These are phyloP conservation scores for Ophiocordyceps australis DNA, from an alignment of 2,329 filamentous ascomycete genomes.

Conservation along the genomic window DNA sequence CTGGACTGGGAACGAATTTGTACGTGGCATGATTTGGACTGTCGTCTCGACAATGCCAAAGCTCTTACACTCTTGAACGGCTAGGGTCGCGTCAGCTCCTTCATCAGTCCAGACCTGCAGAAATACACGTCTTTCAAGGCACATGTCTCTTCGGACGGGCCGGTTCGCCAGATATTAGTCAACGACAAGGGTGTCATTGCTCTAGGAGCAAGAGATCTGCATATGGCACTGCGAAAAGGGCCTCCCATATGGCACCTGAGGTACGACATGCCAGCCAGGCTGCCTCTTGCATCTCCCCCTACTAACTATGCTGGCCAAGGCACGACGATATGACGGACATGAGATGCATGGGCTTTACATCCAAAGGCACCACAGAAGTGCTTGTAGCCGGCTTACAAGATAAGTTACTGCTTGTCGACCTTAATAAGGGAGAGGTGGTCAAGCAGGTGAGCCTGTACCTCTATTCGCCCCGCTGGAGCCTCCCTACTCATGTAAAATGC, in stretches of 20 bases:
- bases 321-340: constrained; percentile 68
- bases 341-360: constrained; percentile 89
- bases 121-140: constrained; percentile 82
- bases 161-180: constrained; percentile 75
- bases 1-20: constrained; percentile 85
- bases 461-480: too few species aligned
- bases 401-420: constrained; percentile 62
- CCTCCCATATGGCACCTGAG: constrained; percentile 76
- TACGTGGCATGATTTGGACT: constrained; percentile 27
- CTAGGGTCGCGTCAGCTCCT: constrained; percentile 76
- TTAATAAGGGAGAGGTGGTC: constrained; percentile 51
- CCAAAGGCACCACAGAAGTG: constrained; percentile 66
- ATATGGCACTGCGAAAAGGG: constrained; percentile 74
- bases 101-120: constrained; percentile 70
- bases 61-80: too few species aligned
- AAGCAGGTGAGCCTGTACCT: constrained; percentile 40
- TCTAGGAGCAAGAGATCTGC: constrained; percentile 67
- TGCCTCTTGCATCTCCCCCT: too few species aligned
- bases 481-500: too few species aligned
- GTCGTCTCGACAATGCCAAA: too few species aligned
- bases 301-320: too few species aligned
- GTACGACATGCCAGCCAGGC: constrained; percentile 23
- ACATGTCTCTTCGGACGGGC: constrained; percentile 54
- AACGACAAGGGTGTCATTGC: constrained; percentile 81
- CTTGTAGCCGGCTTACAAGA: constrained; percentile 76